phyloP scores from a whole-genome alignment of 768 basidiomycete species.

The Ramaria sp. region DNA sequence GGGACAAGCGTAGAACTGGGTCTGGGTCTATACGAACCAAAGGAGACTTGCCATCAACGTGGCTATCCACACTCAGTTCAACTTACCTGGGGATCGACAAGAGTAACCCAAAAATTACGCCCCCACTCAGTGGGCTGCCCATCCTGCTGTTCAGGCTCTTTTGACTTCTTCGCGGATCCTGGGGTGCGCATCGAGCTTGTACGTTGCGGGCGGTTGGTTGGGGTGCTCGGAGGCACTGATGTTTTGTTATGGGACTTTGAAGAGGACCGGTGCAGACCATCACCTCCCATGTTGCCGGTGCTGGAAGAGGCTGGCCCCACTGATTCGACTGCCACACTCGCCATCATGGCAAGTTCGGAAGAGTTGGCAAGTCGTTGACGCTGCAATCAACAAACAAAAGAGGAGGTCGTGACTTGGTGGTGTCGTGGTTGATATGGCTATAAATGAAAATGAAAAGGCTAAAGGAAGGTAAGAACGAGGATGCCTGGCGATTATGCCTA shows the following conservation, averaged over 20 bases:
- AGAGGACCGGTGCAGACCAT: no score
- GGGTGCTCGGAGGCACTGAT: neutral
- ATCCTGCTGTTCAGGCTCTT: neutral
- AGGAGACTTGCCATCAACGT: constrained; percentile 7
- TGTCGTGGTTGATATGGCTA: no score
- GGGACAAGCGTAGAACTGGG: constrained; percentile 85
- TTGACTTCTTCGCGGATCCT: neutral
- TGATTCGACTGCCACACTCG: no score
- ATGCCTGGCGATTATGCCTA: no score
- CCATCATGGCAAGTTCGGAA: no score
- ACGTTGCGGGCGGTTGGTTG: neutral
- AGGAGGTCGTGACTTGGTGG: no score
- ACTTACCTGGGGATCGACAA: constrained; percentile 77
- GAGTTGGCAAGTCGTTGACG: no score
- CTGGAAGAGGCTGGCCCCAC: no score
- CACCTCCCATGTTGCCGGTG: no score
- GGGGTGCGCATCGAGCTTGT: neutral
- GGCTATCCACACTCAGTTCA: neutral
- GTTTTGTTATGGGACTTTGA: neutral
- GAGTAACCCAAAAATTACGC: constrained; percentile 89
- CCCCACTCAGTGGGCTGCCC: constrained; percentile 48
- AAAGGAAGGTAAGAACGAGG: no score
- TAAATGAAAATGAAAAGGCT: no score
- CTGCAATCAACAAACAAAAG: no score
- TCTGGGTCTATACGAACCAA: constrained; percentile 24